phyloP scores from a whole-genome alignment of 1,284 basidiomycete genomes.

The Tilletia horrida region DNA sequence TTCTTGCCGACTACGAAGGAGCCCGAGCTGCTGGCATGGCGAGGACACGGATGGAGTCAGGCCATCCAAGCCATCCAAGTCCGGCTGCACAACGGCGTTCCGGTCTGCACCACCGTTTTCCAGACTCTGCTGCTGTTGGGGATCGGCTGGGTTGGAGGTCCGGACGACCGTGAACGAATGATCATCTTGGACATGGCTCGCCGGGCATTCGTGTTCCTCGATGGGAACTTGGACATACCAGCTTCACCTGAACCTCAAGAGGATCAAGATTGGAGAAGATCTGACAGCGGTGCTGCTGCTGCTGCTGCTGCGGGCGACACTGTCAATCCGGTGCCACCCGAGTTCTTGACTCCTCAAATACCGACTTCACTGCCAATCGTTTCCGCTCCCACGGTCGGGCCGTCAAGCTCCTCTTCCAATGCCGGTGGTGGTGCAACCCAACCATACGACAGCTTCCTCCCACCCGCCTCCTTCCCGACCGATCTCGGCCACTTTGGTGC shows the following conservation, averaged over 20 bases:
- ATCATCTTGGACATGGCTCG: constrained; percentile 21
- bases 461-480: background rate
- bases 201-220: too few species aligned
- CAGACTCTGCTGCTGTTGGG: constrained; percentile 21
- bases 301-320: too few species aligned
- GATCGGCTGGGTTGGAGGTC: constrained; percentile 16
- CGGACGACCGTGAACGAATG: constrained; percentile 12
- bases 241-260: too few species aligned
- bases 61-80: constrained; percentile 19
- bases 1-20: constrained; percentile 12
- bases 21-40: constrained; percentile 20
- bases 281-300: too few species aligned
- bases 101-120: constrained; percentile 12
- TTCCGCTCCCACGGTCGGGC: background rate
- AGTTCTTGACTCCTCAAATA: too few species aligned
- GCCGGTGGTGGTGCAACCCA: background rate
- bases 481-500: constrained; percentile 8
- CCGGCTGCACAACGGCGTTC: background rate
- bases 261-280: too few species aligned
- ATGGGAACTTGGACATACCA: too few species aligned
- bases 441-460: background rate
- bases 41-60: constrained; percentile 12
- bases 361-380: too few species aligned
- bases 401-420: background rate
- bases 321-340: too few species aligned